A percentile compares a stretch with the other conserved stretches of the same genome.
phyloP scores from a whole-genome alignment of 192 early-diverging fungal species.

The Podila minutissima region DNA sequence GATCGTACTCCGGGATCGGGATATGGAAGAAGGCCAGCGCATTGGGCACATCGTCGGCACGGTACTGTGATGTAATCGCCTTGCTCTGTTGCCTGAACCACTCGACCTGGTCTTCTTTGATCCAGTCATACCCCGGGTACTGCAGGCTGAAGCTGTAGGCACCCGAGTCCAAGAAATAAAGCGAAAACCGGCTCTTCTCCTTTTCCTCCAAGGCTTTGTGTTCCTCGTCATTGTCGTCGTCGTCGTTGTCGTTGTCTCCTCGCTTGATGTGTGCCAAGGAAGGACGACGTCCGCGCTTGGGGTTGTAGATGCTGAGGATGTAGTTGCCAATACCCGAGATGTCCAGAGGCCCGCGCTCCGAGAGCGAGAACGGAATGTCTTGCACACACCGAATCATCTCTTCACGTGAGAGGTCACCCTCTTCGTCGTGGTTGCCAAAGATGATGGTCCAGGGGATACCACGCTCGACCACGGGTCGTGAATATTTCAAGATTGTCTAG shows the following conservation, averaged over 20 bases:
- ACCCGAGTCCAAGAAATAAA: conserved; percentile 58
- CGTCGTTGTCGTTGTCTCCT: background rate
- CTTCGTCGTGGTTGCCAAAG: conserved; percentile 60
- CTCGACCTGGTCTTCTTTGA: conserved; percentile 56
- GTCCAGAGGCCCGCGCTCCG: conserved; percentile 42
- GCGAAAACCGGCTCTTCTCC: conserved; percentile 35
- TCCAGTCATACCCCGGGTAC: conserved; percentile 49
- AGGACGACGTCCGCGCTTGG: conserved; percentile 1
- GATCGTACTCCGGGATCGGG: conserved; percentile 50
- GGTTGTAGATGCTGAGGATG: conserved; percentile 37
- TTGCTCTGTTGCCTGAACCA: conserved; percentile 51
- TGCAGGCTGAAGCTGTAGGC: conserved; percentile 44
- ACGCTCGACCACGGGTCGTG: conserved; percentile 32
- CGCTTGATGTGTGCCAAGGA: background rate
- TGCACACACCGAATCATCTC: conserved; percentile 51
- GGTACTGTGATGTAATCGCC: conserved; percentile 21
- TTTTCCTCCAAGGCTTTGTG: background rate
- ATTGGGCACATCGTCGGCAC: conserved; percentile 33
- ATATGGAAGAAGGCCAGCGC: conserved; percentile 59
- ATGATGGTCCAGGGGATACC: conserved; percentile 52
- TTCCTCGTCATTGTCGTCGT: too few species aligned
- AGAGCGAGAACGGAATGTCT: conserved; percentile 51
- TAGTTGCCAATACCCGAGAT: conserved; percentile 57
- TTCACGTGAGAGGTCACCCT: conserved; percentile 54
- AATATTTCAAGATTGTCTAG: conserved; percentile 49